Evolutionary conservation across 129 eudicot species (phyloP).

Genomic region (Artemisia tridentata): DNA sequence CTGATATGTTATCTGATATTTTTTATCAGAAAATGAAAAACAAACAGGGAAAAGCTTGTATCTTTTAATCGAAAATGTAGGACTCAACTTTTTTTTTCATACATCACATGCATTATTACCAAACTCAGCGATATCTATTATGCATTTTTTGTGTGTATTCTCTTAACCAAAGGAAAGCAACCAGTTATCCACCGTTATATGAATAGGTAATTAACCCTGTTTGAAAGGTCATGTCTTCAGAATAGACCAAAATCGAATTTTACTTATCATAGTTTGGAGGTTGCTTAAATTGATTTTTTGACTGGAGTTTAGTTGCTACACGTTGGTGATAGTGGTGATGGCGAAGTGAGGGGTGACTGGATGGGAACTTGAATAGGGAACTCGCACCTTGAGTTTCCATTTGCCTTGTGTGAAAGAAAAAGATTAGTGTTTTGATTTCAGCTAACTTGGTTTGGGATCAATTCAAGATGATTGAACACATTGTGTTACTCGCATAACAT

Average conservation of each 20-base stretch:
- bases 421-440: too few relatives aligned
- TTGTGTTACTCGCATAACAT: too few relatives aligned
- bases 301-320: too few relatives aligned
- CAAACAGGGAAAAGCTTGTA: not conserved
- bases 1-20: constrained; percentile 2
- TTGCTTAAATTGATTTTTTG: too few relatives aligned
- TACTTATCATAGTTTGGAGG: constrained; percentile 13
- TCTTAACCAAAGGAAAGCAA: constrained; percentile 1
- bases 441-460: too few relatives aligned
- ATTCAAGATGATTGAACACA: too few relatives aligned
- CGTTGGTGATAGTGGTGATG: too few relatives aligned
- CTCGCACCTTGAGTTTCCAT: too few relatives aligned
- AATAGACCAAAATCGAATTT: constrained; percentile 19
- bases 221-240: not conserved
- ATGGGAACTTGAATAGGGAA: too few relatives aligned
- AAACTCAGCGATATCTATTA: constrained; percentile 9
- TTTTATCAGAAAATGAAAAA: not conserved
- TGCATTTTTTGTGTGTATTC: constrained; percentile 12
- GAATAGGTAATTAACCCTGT: not conserved
- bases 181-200: not conserved
- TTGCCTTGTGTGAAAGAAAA: too few relatives aligned
- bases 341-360: too few relatives aligned
- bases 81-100: constrained; percentile 10
- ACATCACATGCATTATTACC: constrained; percentile 1
- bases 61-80: not conserved